These are phyloP conservation scores for Dujonia santamariae DNA, from an alignment of 1,139 yeast species.

Conservation along the genomic window DNA sequence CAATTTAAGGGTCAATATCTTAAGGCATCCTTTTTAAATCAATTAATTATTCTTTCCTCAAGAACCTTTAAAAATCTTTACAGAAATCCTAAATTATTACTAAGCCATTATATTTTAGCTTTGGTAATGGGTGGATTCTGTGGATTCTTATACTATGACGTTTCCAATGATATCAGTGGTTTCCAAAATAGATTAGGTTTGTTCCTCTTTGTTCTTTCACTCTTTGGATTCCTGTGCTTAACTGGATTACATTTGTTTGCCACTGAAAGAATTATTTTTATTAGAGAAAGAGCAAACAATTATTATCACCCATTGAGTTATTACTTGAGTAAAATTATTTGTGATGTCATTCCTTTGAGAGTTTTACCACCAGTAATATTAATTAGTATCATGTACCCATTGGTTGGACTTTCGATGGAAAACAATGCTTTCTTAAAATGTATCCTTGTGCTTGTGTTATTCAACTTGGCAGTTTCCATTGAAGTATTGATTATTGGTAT, in stretches of 20 bases:
- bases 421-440: slow-evolving; percentile 76
- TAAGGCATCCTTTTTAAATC: slow-evolving; percentile 59
- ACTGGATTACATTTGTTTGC: slow-evolving; percentile 90
- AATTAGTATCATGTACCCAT: slow-evolving; percentile 84
- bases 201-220: slow-evolving; percentile 83
- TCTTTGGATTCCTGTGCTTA: slow-evolving; percentile 90
- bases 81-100: slow-evolving; percentile 80
- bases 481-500: slow-evolving; percentile 88
- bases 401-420: slow-evolving; percentile 82
- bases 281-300: slow-evolving; percentile 91
- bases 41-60: slow-evolving; percentile 67
- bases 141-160: slow-evolving; percentile 79
- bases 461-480: slow-evolving; percentile 82
- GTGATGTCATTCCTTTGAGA: slow-evolving; percentile 88
- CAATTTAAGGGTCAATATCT: slow-evolving; percentile 35
- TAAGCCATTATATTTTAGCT: slow-evolving; percentile 80
- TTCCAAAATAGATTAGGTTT: slow-evolving; percentile 93
- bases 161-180: slow-evolving; percentile 87
- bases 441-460: slow-evolving; percentile 65
- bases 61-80: slow-evolving; percentile 90
- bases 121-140: slow-evolving; percentile 76
- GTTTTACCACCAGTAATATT: slow-evolving; percentile 85
- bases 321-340: slow-evolving; percentile 76
- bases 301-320: slow-evolving; percentile 87
- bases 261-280: slow-evolving; percentile 79